Evolutionary conservation across 2,329 filamentous ascomycete genomes (phyloP).

Genomic region (Phyllosticta citrichinensis): DNA sequence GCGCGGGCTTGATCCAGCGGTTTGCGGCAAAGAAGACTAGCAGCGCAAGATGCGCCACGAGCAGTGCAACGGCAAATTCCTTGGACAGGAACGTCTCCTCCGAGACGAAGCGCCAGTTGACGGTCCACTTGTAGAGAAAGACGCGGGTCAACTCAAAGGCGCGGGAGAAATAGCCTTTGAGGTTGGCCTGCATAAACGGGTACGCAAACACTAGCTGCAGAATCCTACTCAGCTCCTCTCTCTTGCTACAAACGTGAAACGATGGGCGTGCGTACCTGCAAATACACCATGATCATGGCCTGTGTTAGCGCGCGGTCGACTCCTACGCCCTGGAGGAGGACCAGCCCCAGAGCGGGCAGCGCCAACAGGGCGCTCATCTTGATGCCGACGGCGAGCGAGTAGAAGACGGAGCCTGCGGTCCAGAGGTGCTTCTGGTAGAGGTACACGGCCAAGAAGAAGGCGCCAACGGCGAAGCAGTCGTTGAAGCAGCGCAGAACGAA

Average conservation of each 20-base stretch:
- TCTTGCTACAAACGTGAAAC: background rate
- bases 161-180: slow-evolving; percentile 62
- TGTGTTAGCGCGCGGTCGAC: slow-evolving; percentile 55
- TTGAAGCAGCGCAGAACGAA: slow-evolving; percentile 93
- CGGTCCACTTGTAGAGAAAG: slow-evolving; percentile 97
- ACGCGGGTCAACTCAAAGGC: slow-evolving; percentile 86
- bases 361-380: slow-evolving; percentile 89
- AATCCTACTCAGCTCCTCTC: background rate
- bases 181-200: slow-evolving; percentile 60
- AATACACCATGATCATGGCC: slow-evolving; percentile 60
- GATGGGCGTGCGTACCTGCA: slow-evolving; percentile 53
- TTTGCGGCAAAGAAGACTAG: slow-evolving; percentile 55
- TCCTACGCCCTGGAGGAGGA: slow-evolving; percentile 66
- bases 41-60: slow-evolving; percentile 55
- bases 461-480: slow-evolving; percentile 78
- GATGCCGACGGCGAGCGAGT: slow-evolving; percentile 71
- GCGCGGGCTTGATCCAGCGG: slow-evolving; percentile 63
- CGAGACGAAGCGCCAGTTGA: slow-evolving; percentile 95
- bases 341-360: slow-evolving; percentile 67
- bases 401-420: slow-evolving; percentile 62
- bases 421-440: slow-evolving; percentile 65
- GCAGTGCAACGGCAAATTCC: slow-evolving; percentile 56
- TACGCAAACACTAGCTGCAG: slow-evolving; percentile 43
- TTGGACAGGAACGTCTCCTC: slow-evolving; percentile 69
- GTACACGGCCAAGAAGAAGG: slow-evolving; percentile 73